Evolutionary conservation across 441 rosid genomes (phyloP).

Genomic region (Monsonia emarginata): DNA sequence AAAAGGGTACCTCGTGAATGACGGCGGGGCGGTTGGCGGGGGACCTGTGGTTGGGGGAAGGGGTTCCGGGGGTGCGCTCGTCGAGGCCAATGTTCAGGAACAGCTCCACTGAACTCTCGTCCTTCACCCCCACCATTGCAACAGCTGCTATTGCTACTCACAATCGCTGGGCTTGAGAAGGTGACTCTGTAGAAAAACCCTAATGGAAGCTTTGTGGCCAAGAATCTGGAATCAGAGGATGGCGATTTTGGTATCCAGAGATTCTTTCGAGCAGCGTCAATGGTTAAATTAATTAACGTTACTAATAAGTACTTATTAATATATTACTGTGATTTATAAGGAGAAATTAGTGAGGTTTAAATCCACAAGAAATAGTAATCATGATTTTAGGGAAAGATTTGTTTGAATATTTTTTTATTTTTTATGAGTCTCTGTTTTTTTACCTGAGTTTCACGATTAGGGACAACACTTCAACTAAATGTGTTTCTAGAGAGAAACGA

Average conservation of each 20-base stretch:
- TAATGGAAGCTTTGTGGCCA: background rate
- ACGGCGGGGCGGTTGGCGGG: constrained; percentile 53
- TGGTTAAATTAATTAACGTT: background rate
- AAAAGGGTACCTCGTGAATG: constrained; percentile 54
- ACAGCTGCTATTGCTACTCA: background rate
- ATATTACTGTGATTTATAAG: too few species aligned
- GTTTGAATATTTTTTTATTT: too few species aligned
- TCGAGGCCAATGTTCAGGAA: constrained; percentile 1
- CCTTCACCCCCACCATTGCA: background rate
- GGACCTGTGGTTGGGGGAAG: background rate
- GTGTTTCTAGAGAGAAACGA: too few species aligned
- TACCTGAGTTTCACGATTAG: too few species aligned
- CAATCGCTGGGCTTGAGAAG: too few species aligned
- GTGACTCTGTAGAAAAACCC: background rate
- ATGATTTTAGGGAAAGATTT: too few species aligned
- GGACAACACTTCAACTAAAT: too few species aligned
- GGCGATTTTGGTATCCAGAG: background rate
- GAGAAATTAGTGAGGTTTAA: too few species aligned
- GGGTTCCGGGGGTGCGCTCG: background rate
- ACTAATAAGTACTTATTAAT: too few species aligned
- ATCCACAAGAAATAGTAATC: too few species aligned
- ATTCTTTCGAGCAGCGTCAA: background rate
- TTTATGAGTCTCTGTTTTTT: too few species aligned
- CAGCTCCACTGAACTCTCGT: constrained; percentile 4
- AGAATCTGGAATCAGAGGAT: background rate